A percentile compares a stretch with the other conserved stretches of the same genome.
Conservation (phyloP, 2,329 filamentous ascomycete species). For the Fusarium sp. region DNA sequence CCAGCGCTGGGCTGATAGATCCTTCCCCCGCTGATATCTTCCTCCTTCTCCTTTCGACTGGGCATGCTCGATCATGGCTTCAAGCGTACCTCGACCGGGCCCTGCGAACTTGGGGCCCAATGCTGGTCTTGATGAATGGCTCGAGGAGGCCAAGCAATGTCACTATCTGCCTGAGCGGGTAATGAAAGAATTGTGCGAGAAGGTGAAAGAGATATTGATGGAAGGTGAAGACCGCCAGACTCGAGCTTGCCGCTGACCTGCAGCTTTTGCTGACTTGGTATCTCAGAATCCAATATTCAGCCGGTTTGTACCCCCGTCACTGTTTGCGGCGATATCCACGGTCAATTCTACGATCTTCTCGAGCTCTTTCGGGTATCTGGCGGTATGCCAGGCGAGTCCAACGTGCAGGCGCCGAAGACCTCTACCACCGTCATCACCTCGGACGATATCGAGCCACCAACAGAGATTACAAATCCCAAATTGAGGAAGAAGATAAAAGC, state of each 20-base stretch:
- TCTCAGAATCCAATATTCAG: slow-evolving; percentile 94
- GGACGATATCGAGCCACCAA: slow-evolving; percentile 92
- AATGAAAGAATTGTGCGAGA: slow-evolving; percentile 99
- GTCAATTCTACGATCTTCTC: slow-evolving; percentile 97
- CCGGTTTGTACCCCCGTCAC: slow-evolving; percentile 97
- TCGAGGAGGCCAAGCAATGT: slow-evolving; percentile 95
- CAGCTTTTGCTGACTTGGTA: slow-evolving; percentile 33
- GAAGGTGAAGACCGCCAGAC: slow-evolving; percentile 71
- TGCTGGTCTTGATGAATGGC: slow-evolving; percentile 93
- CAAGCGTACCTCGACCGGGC: slow-evolving; percentile 83
- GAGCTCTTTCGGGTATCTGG: slow-evolving; percentile 97
- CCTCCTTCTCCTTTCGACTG: slow-evolving; percentile 42
- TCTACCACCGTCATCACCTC: slow-evolving; percentile 82
- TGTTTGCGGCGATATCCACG: slow-evolving; percentile 97
- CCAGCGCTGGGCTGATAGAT: slow-evolving; percentile 43
- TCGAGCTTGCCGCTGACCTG: slow-evolving; percentile 1
- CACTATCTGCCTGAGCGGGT: slow-evolving; percentile 95
- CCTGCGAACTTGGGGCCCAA: slow-evolving; percentile 86
- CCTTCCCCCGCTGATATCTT: slow-evolving; percentile 33
- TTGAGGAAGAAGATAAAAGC: slow-evolving; percentile 83
- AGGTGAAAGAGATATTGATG: slow-evolving; percentile 99
- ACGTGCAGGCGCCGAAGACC: slow-evolving; percentile 75
- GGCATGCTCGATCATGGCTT: slow-evolving; percentile 54
- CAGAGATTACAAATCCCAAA: slow-evolving; percentile 88
- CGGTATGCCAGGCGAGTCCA: slow-evolving; percentile 90